Conservation (phyloP, 371 early-diverging fungal genomes). For the Actinomortierella ambigua region DNA sequence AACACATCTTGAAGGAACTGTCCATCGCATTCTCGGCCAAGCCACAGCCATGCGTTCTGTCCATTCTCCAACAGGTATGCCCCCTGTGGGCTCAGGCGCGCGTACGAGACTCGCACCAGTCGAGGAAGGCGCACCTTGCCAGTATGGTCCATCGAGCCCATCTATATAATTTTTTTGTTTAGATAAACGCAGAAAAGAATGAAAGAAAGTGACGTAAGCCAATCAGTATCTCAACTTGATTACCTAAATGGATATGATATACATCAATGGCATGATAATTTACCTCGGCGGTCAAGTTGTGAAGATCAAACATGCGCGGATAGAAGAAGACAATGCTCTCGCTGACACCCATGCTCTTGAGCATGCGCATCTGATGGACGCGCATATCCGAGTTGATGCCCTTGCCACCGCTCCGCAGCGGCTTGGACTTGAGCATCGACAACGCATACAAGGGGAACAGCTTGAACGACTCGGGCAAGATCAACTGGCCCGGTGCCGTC, state of each 20-base stretch:
- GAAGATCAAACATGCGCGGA: constrained; percentile 81
- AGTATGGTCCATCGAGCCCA: constrained; percentile 45
- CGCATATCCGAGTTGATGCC: constrained; percentile 70
- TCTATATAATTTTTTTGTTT: constrained; percentile 16
- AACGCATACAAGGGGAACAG: constrained; percentile 91
- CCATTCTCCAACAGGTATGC: constrained; percentile 89
- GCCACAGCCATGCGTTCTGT: constrained; percentile 79
- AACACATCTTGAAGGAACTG: constrained; percentile 73
- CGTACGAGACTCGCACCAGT: constrained; percentile 76
- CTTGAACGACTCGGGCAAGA: constrained; percentile 96
- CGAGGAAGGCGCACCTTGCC: constrained; percentile 65
- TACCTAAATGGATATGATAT: constrained; percentile 3
- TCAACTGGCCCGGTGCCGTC: constrained; percentile 92
- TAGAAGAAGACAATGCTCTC: constrained; percentile 80
- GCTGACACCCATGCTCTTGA: constrained; percentile 74
- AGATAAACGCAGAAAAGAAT: neutral
- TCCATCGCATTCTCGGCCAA: constrained; percentile 75
- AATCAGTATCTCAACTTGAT: constrained; percentile 1
- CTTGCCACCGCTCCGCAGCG: constrained; percentile 69
- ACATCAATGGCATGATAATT: constrained; percentile 6
- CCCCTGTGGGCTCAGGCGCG: constrained; percentile 72
- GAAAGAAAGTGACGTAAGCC: neutral
- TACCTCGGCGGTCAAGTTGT: constrained; percentile 65
- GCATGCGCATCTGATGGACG: constrained; percentile 74
- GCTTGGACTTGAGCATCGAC: constrained; percentile 79